These are phyloP conservation scores for Venturiaceae sp. DNA, from an alignment of 2,329 filamentous ascomycete species.

Conservation along the genomic window DNA sequence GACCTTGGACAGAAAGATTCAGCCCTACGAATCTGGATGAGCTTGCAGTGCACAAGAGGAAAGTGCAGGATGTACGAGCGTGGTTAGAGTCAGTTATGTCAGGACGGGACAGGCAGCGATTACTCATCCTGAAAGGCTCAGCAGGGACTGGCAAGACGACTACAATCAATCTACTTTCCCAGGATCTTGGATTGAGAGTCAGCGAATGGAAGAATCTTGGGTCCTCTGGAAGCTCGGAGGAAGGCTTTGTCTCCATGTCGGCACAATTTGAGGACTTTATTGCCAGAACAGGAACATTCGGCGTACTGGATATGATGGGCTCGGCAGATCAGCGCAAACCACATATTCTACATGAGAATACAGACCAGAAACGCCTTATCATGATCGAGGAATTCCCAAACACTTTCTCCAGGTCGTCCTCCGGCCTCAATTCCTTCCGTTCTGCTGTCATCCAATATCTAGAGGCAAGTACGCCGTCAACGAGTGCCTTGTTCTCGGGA, in stretches of 20 bases:
- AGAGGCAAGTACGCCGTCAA: constrained; percentile 52
- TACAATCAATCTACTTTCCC: constrained; percentile 68
- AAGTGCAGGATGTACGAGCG: constrained; percentile 72
- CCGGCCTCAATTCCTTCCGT: constrained; percentile 47
- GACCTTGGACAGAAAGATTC: constrained; percentile 85
- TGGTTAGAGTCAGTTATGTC: constrained; percentile 72
- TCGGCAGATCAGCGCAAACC: neutral
- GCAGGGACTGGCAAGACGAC: constrained; percentile 92
- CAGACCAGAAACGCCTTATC: constrained; percentile 16
- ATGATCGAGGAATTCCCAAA: constrained; percentile 42
- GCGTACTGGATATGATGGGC: constrained; percentile 49
- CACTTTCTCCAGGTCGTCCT: constrained; percentile 35
- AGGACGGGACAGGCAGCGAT: constrained; percentile 51
- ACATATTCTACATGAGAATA: neutral
- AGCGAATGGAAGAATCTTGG: constrained; percentile 87
- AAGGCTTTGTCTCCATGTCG: constrained; percentile 60
- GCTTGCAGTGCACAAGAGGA: constrained; percentile 88
- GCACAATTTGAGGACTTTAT: constrained; percentile 90
- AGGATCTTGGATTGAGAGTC: constrained; percentile 65
- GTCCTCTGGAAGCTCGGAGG: constrained; percentile 46
- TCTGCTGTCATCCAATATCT: constrained; percentile 67
- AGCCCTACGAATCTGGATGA: constrained; percentile 67
- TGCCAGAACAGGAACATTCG: constrained; percentile 69
- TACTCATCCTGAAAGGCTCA: constrained; percentile 80
- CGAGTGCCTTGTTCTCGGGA: constrained; percentile 31